phyloP scores from a whole-genome alignment of 345 rosid genomes.

The Arabidopsis suecica region DNA sequence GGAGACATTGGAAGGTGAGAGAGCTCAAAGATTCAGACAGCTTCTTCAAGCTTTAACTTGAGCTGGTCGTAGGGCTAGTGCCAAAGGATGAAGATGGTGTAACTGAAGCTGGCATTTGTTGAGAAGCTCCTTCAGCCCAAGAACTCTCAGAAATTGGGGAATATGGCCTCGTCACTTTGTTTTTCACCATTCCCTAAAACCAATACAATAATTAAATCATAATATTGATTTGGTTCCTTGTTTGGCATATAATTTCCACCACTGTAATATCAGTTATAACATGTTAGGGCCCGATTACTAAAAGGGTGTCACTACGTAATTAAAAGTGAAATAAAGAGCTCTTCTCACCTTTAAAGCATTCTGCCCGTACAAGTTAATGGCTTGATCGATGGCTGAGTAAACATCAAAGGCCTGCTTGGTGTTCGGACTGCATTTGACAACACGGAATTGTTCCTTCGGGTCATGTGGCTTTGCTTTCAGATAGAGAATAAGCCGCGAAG shows the following conservation, averaged over 20 bases:
- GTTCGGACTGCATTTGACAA: constrained; percentile 75
- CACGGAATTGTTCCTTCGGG: constrained; percentile 69
- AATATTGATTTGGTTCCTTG: constrained; percentile 2
- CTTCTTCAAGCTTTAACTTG: constrained; percentile 17
- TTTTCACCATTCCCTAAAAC: constrained; percentile 70
- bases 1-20: not conserved
- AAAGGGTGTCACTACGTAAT: not conserved
- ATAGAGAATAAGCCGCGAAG: constrained; percentile 71
- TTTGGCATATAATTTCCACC: constrained; percentile 8
- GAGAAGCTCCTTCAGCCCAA: constrained; percentile 63
- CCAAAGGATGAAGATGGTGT: constrained; percentile 70
- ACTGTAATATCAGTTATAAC: not conserved
- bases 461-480: constrained; percentile 60
- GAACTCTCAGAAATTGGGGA: constrained; percentile 63
- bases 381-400: constrained; percentile 72
- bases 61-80: constrained; percentile 38
- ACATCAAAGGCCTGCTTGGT: constrained; percentile 73
- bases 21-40: constrained; percentile 26
- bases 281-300: not conserved
- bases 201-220: not conserved
- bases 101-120: constrained; percentile 57
- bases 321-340: constrained; percentile 16
- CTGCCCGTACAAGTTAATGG: constrained; percentile 67
- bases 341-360: constrained; percentile 62
- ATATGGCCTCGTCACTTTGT: constrained; percentile 85